phyloP scores from a whole-genome alignment of 306 rosid species.

The Nissolia schottii region DNA sequence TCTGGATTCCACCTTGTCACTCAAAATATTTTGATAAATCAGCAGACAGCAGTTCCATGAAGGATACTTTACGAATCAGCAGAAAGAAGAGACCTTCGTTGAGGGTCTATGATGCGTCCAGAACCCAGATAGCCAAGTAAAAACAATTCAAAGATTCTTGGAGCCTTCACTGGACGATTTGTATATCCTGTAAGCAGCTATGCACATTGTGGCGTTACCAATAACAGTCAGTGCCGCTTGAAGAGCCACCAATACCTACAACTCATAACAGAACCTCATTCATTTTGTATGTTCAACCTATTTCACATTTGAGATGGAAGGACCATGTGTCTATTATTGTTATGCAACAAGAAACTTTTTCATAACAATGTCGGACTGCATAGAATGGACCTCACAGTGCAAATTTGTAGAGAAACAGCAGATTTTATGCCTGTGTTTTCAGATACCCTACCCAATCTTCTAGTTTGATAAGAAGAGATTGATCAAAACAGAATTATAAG shows the following conservation, averaged over 20 bases:
- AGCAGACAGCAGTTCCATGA: neutral
- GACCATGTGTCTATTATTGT: neutral
- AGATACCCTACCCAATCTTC: neutral
- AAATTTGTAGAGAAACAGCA: neutral
- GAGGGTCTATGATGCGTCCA: neutral
- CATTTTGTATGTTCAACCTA: conserved; percentile 6
- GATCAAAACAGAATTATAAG: neutral
- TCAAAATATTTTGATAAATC: neutral
- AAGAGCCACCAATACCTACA: conserved; percentile 92
- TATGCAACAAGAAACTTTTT: conserved; percentile 2
- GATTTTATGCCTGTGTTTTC: neutral
- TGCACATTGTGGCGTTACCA: conserved; percentile 87
- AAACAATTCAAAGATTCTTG: conserved; percentile 41
- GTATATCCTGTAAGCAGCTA: conserved; percentile 84
- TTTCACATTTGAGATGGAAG: conserved; percentile 21
- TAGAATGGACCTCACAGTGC: neutral
- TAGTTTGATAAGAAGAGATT: neutral
- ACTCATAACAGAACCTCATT: conserved; percentile 21
- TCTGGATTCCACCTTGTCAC: neutral
- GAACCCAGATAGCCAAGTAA: neutral
- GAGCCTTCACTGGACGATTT: conserved; percentile 63
- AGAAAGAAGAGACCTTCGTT: conserved; percentile 9
- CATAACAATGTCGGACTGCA: conserved; percentile 3
- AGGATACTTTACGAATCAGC: conserved; percentile 20
- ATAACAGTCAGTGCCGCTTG: conserved; percentile 85